phyloP scores from a whole-genome alignment of 1,284 basidiomycete species.

The Fomitopsis schrenkii region DNA sequence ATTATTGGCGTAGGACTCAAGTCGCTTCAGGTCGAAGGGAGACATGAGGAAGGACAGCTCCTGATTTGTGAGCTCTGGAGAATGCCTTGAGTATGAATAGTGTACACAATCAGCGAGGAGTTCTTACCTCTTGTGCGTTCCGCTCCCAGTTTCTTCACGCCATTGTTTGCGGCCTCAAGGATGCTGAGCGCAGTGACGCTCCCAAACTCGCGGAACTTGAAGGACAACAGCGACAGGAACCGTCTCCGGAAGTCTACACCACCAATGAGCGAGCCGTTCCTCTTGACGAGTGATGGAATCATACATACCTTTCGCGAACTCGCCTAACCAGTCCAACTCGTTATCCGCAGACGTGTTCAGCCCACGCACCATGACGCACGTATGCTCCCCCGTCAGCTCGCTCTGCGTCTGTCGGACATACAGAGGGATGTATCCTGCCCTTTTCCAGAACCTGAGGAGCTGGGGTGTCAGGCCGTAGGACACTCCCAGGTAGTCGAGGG shows the following conservation, averaged over 20 bases:
- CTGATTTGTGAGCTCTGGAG: constrained; percentile 48
- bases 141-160: constrained; percentile 50
- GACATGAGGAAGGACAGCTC: constrained; percentile 79
- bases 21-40: constrained; percentile 94
- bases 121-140: constrained; percentile 41
- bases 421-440: constrained; percentile 85
- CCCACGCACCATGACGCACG: constrained; percentile 87
- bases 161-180: constrained; percentile 78
- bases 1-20: constrained; percentile 95
- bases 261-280: neutral
- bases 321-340: constrained; percentile 80
- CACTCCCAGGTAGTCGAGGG: constrained; percentile 93
- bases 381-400: constrained; percentile 95
- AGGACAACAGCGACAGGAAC: constrained; percentile 88
- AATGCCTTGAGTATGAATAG: neutral
- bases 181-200: constrained; percentile 85
- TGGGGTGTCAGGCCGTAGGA: constrained; percentile 92
- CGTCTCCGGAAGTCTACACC: constrained; percentile 83
- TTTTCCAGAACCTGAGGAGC: constrained; percentile 95
- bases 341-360: constrained; percentile 65
- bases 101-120: neutral
- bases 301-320: constrained; percentile 81
- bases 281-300: neutral
- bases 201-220: constrained; percentile 92
- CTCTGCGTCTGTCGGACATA: constrained; percentile 94